Evolutionary conservation across 2,329 filamentous ascomycete species (phyloP).

Genomic region (Emmonsiellopsis sp.): DNA sequence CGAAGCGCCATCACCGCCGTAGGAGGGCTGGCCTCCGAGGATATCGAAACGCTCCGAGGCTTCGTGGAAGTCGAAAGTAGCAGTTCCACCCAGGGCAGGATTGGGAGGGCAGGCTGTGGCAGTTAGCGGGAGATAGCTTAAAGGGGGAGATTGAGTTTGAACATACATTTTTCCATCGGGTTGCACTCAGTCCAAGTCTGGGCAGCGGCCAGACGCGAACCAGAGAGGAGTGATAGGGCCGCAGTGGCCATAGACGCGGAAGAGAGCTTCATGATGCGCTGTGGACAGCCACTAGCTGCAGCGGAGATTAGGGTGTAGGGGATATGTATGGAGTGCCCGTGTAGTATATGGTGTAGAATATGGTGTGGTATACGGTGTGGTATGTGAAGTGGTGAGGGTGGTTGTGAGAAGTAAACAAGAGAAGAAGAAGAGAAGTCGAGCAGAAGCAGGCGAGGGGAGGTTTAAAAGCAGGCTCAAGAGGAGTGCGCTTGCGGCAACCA

Average conservation of each 20-base stretch:
- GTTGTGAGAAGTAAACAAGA: too few relatives aligned
- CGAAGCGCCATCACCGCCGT: slow-evolving; percentile 64
- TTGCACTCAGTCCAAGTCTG: slow-evolving; percentile 40
- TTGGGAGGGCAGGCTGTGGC: slow-evolving; percentile 59
- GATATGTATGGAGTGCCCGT: too few relatives aligned
- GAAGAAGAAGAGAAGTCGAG: too few relatives aligned
- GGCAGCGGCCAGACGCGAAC: slow-evolving; percentile 19
- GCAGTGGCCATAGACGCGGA: slow-evolving; percentile 18
- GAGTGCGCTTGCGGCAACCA: too few relatives aligned
- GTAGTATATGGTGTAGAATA: too few relatives aligned
- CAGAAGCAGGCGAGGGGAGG: too few relatives aligned
- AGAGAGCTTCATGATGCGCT: slow-evolving; percentile 24
- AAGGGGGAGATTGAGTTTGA: background rate
- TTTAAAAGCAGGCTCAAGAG: too few relatives aligned
- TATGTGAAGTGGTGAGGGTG: too few relatives aligned
- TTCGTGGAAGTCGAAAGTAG: slow-evolving; percentile 75
- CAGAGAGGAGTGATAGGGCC: slow-evolving; percentile 14
- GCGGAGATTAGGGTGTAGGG: too few relatives aligned
- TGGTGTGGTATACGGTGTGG: too few relatives aligned
- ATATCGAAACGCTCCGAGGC: slow-evolving; percentile 69
- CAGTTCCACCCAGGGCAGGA: slow-evolving; percentile 72
- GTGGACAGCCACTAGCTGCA: too few relatives aligned
- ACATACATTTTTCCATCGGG: slow-evolving; percentile 31
- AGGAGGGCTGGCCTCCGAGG: slow-evolving; percentile 60
- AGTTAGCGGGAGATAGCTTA: slow-evolving; percentile 1